Base-by-base conservation (phyloP, 176 grass and related monocot genomes). In the Carex littledalei region DNA sequence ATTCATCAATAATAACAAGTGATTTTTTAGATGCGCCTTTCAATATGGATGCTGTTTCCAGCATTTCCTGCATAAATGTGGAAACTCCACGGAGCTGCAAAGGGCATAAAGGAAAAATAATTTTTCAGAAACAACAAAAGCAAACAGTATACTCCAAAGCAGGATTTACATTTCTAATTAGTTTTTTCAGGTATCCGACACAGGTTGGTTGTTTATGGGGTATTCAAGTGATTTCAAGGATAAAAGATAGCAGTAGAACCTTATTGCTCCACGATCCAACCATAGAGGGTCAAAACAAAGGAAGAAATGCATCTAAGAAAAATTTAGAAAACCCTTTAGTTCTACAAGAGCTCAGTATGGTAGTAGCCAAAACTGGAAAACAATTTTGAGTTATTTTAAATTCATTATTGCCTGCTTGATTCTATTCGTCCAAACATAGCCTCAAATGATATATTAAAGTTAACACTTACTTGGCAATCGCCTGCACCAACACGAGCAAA, bases 11-110 rank as follows among this genome's bases (percentile, higher is more conserved):
- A 73, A 98, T 98, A 86, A 98, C 86, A 43, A 98, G 86, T 78
- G 95, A 98, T 79, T 93, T 98, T 84, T 98, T 82, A 72, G 95
- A 90, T 78, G 95, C 95, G 8, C 95, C 92, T 89, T 94, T 98
- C 69, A 98, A 91, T 81, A 98, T 98, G 67, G 95, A 98, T 76
- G 95, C 95, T 89, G 95, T 94, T 91, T 98, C 95, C 63, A 98
- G 92, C 95, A 98, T 98, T 90, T 98, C 92, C 89, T 98, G 95
- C 95, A 98, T 98, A 88, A 98, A 98, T 83, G 95, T 98, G 74
- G 95, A 98, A 64, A 98, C 89, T 84, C 95, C 95, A 79, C 86
- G 92, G 71, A 98, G 95, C 95, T 98, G 91, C 71, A 79, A 84
- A 69, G 65, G 47, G 67, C 80, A 45, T 18, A 6, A 47, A 61